Base-by-base conservation (phyloP, 306 rosid genomes). In the Quercus berberidifolia region DNA sequence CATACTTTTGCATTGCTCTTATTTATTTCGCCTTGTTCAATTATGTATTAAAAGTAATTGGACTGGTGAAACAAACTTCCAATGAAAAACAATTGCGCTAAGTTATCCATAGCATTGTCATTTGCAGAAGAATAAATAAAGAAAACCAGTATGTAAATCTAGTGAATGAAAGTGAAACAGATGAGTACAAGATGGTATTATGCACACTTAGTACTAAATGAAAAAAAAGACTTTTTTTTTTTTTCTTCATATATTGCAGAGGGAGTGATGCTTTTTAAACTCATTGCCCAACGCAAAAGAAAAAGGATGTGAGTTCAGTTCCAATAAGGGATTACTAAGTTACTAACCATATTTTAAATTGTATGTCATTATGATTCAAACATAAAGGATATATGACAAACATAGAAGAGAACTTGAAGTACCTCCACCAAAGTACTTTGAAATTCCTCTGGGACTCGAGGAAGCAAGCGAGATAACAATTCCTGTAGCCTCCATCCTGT, bases 401-500 rank as follows among this genome's bases (percentile, higher is more conserved):
- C 15, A 71, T 13, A 51, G 58, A 14, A 71, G 21, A 23, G 31
- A 51, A 49, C 4, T 46, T 60, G 82, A 26, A 71, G 21, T 91
- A 93, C 98, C 98, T 89, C 89, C 23, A 76, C 74, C 83, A 93
- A 83, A 55, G 83, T 60, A 64, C 68, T 85, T 78, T 77, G 88
- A 49, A 33, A 69, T 82, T 86, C 90, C 86, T 89, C 89, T 18
- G 90, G 46, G 78, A 89, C 83, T 25, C n/a, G 90, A 25, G 87
- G 78, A 78, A 69, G 80, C 85, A 93, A 76, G 79, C 93, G 97
- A 85, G 94, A 89, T 73, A 88, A 30, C 23, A 93, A 80, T 77
- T 88, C 92, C 20, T 83, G 86, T 76, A 89, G 94, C 79, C 89
- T 88, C 91, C 87, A 82, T 58, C 91, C 94, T 1, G 91, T 74